phyloP scores from a whole-genome alignment of 2,329 filamentous ascomycete species.

The Dactylellina drechsleri region DNA sequence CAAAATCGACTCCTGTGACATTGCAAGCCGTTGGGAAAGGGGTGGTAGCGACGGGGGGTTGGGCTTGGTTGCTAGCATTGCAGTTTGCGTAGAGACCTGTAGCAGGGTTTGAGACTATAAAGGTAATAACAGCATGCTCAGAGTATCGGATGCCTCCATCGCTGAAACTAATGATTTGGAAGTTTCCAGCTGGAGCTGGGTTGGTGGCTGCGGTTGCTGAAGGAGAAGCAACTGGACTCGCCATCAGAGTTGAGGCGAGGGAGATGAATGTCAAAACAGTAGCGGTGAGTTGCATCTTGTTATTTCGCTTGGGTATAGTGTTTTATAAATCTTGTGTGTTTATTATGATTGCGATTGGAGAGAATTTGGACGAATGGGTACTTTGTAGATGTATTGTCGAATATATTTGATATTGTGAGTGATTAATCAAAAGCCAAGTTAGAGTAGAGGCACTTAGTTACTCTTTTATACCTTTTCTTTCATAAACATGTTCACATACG shows the following conservation, averaged over 20 bases:
- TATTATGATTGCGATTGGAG: too few relatives aligned
- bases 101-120: slow-evolving; percentile 12
- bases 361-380: too few relatives aligned
- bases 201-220: neutral
- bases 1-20: slow-evolving; percentile 28
- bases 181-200: slow-evolving; percentile 1
- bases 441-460: too few relatives aligned
- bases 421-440: too few relatives aligned
- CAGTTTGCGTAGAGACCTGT: slow-evolving; percentile 28
- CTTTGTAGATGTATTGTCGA: too few relatives aligned
- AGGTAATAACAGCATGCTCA: slow-evolving; percentile 16
- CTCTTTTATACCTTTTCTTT: too few relatives aligned
- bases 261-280: slow-evolving; percentile 22
- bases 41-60: slow-evolving; percentile 27
- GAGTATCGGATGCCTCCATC: slow-evolving; percentile 39
- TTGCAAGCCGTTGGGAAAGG: slow-evolving; percentile 29
- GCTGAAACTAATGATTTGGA: slow-evolving; percentile 28
- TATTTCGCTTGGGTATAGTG: neutral
- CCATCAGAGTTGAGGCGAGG: slow-evolving; percentile 25
- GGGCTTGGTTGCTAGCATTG: slow-evolving; percentile 23
- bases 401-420: too few relatives aligned
- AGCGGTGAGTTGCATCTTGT: slow-evolving; percentile 23
- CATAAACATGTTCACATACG: too few relatives aligned
- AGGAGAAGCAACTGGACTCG: slow-evolving; percentile 21
- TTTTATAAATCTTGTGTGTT: neutral